Percentiles rank a stretch among this genome's conserved stretches.
Evolutionary conservation across 257 asterid species (phyloP).

Genomic region (Petrea volubilis): DNA sequence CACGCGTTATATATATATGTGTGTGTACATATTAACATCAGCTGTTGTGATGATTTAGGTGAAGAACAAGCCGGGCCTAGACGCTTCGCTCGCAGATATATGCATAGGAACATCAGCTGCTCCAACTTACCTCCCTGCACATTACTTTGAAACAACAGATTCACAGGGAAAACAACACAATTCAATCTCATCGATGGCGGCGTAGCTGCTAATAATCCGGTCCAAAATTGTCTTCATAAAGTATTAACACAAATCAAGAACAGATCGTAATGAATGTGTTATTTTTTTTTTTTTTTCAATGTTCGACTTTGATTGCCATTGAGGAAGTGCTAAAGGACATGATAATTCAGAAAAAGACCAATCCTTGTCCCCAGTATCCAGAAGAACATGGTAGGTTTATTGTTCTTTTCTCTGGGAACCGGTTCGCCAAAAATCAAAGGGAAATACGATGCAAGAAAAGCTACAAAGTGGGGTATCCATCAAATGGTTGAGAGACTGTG

Average conservation of each 20-base stretch:
- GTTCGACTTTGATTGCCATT: conserved; percentile 48
- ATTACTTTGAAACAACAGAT: conserved; percentile 21
- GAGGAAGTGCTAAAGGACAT: conserved; percentile 36
- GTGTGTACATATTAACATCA: background rate
- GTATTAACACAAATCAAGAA: no score
- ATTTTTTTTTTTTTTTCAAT: background rate
- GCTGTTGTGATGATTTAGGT: background rate
- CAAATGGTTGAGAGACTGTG: background rate
- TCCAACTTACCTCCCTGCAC: conserved; percentile 25
- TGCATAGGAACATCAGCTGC: conserved; percentile 33
- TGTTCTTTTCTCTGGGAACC: conserved; percentile 48
- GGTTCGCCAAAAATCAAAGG: conserved; percentile 33
- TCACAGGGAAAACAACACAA: background rate
- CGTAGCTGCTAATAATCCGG: conserved; percentile 29
- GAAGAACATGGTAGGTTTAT: conserved; percentile 33
- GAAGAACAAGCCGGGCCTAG: background rate
- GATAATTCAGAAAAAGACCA: conserved; percentile 5
- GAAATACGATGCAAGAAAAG: conserved; percentile 10
- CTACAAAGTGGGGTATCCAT: conserved; percentile 19
- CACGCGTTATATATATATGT: no score
- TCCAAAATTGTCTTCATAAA: background rate
- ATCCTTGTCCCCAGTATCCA: conserved; percentile 21
- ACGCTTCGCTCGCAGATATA: conserved; percentile 23
- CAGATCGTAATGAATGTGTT: no score
- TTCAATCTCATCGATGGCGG: conserved; percentile 29